A percentile compares a stretch with the other conserved stretches of the same genome.
Conservation (phyloP, 2,329 filamentous ascomycete genomes). For the Botrytis fragariae region DNA sequence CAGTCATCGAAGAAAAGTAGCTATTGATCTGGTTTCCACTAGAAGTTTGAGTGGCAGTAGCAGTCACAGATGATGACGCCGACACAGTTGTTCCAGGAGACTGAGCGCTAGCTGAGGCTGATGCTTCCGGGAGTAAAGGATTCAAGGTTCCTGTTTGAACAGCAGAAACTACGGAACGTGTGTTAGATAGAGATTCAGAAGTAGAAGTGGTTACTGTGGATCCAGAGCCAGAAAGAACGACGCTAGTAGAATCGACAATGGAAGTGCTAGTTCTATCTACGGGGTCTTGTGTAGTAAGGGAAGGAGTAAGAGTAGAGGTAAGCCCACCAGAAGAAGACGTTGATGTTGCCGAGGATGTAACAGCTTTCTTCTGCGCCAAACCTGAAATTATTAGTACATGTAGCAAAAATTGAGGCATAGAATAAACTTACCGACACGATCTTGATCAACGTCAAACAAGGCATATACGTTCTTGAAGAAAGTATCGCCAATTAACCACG, state of each 20-base stretch:
- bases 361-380: constrained; percentile 13
- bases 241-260: neutral
- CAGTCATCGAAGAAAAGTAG: neutral
- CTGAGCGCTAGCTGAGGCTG: neutral
- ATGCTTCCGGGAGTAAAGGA: neutral
- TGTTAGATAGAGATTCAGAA: constrained; percentile 1
- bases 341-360: constrained; percentile 3
- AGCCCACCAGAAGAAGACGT: constrained; percentile 23
- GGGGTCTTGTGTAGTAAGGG: neutral
- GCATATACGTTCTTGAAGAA: constrained; percentile 90
- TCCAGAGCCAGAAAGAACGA: neutral
- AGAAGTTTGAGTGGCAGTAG: neutral
- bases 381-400: constrained; percentile 12
- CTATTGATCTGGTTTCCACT: neutral
- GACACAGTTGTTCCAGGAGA: constrained; percentile 9
- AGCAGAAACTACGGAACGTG: constrained; percentile 1
- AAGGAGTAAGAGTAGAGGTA: constrained; percentile 13
- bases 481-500: constrained; percentile 80
- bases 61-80: neutral
- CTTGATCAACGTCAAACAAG: constrained; percentile 74
- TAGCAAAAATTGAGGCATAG: neutral
- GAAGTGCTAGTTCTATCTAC: constrained; percentile 3
- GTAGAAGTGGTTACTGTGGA: constrained; percentile 7
- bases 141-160: constrained; percentile 1
- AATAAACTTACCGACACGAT: constrained; percentile 55